These are phyloP conservation scores for Nemania sp. DNA, from an alignment of 2,329 filamentous ascomycete species.

Conservation along the genomic window DNA sequence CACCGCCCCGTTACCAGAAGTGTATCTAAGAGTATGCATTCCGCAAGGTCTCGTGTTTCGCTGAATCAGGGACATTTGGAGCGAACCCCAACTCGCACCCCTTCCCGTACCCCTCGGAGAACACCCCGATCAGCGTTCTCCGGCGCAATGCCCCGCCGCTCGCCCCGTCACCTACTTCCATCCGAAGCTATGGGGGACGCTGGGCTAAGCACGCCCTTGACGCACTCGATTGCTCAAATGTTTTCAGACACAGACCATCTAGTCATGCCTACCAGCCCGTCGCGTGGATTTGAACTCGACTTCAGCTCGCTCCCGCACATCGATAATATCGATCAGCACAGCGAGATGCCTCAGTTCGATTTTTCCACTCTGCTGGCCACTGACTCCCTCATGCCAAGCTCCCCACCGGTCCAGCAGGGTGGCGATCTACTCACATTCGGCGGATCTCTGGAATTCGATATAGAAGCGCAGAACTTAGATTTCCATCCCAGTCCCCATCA, in stretches of 20 bases:
- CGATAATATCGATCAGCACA: slow-evolving; percentile 36
- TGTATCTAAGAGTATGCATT: slow-evolving; percentile 60
- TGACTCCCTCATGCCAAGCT: slow-evolving; percentile 54
- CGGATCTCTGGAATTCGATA: slow-evolving; percentile 24
- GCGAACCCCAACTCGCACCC: slow-evolving; percentile 54
- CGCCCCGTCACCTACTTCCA: slow-evolving; percentile 41
- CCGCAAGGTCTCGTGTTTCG: slow-evolving; percentile 50
- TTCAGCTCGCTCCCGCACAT: slow-evolving; percentile 47
- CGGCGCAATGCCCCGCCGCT: slow-evolving; percentile 39
- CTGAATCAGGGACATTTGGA: slow-evolving; percentile 51
- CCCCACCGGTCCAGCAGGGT: slow-evolving; percentile 47
- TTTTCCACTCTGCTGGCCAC: slow-evolving; percentile 55
- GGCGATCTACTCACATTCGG: slow-evolving; percentile 32
- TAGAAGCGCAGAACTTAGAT: slow-evolving; percentile 12
- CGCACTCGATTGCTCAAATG: slow-evolving; percentile 61
- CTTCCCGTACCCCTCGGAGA: slow-evolving; percentile 46
- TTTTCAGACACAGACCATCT: slow-evolving; percentile 61
- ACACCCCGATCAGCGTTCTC: slow-evolving; percentile 44
- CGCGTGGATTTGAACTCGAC: slow-evolving; percentile 50
- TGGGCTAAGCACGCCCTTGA: slow-evolving; percentile 32
- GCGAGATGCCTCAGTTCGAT: slow-evolving; percentile 45
- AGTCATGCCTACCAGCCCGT: slow-evolving; percentile 44
- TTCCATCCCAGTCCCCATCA: slow-evolving; percentile 12
- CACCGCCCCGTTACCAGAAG: slow-evolving; percentile 66
- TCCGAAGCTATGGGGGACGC: slow-evolving; percentile 32